These are phyloP conservation scores for Fragilariopsis cylindrus DNA, from an alignment of 108 stramenopile species.

Conservation along the genomic window DNA sequence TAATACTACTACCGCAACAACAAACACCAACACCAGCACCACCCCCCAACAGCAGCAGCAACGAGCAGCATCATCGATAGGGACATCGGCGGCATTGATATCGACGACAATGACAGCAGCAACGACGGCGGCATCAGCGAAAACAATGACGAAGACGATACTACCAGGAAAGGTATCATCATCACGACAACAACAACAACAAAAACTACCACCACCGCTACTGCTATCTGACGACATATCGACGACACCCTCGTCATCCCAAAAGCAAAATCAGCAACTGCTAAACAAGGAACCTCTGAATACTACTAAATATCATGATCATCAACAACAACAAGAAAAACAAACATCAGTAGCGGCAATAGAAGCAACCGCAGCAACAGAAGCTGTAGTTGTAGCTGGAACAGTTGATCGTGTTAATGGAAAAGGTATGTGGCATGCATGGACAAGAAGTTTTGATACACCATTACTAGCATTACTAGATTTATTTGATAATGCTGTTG, in stretches of 20 bases:
- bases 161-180: too few relatives aligned
- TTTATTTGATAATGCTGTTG: constrained; percentile 75
- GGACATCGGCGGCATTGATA: neutral
- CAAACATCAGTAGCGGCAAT: neutral
- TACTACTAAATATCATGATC: neutral
- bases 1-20: too few relatives aligned
- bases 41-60: too few relatives aligned
- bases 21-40: too few relatives aligned
- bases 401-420: constrained; percentile 30
- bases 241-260: neutral
- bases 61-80: too few relatives aligned
- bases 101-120: neutral
- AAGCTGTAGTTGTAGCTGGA: neutral
- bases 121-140: neutral
- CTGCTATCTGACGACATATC: neutral
- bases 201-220: neutral
- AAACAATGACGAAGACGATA: neutral
- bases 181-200: neutral
- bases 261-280: neutral
- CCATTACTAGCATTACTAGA: constrained; percentile 58
- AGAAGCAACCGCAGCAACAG: neutral
- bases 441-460: constrained; percentile 62
- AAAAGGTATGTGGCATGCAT: constrained; percentile 63
- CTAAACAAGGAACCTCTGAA: neutral
- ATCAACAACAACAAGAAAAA: neutral